Percentiles rank a stretch among this genome's conserved stretches.
Evolutionary conservation across 441 rosid genomes (phyloP).

Genomic region (Manihot esculenta): DNA sequence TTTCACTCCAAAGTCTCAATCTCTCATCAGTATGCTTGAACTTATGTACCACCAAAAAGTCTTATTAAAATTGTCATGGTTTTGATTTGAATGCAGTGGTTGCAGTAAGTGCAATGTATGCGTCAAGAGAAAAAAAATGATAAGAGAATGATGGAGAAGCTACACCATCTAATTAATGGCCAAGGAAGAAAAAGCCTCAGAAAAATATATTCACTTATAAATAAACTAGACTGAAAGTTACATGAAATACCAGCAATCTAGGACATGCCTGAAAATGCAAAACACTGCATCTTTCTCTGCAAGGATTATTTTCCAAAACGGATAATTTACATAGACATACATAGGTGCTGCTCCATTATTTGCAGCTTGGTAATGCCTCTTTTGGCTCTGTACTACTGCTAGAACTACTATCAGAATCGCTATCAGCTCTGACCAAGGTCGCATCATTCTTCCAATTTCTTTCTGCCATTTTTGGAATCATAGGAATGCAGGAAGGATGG

Average conservation of each 20-base stretch:
- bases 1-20: too few species aligned
- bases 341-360: conserved; percentile 3
- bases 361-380: conserved; percentile 24
- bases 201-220: neutral
- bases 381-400: conserved; percentile 38
- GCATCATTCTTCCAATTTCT: conserved; percentile 23
- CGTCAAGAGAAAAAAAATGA: too few species aligned
- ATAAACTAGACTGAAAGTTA: neutral
- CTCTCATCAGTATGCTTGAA: too few species aligned
- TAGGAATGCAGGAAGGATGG: conserved; percentile 28
- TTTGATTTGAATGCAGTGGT: too few species aligned
- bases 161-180: neutral
- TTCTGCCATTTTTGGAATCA: conserved; percentile 24
- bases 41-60: too few species aligned
- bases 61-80: too few species aligned
- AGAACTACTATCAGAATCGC: conserved; percentile 44
- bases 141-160: too few species aligned
- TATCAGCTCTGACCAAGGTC: conserved; percentile 28
- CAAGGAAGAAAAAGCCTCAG: neutral
- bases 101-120: too few species aligned
- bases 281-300: too few species aligned
- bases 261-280: neutral
- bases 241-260: neutral
- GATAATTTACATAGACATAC: conserved; percentile 11
- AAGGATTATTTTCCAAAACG: neutral